phyloP scores from a whole-genome alignment of 768 basidiomycete genomes.

The Neoboletus brunneissimus region DNA sequence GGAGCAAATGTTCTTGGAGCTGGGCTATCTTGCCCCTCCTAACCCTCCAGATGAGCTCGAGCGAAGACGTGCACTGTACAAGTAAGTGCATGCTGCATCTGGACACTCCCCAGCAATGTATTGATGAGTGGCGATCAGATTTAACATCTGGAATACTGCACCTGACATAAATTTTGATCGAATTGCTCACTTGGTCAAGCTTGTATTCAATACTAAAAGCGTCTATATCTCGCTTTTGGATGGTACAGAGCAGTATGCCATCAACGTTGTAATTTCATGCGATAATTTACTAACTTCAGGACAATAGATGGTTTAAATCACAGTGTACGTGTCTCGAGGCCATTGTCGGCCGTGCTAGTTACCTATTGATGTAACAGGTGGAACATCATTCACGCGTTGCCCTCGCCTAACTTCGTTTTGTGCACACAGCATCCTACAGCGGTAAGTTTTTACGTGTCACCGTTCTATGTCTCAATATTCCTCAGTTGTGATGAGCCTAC shows the following conservation, averaged over 20 bases:
- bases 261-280: constrained; percentile 3
- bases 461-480: neutral
- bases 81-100: constrained; percentile 42
- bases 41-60: constrained; percentile 83
- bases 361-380: constrained; percentile 35
- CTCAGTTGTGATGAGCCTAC: constrained; percentile 80
- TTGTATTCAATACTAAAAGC: constrained; percentile 88
- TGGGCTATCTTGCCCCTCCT: constrained; percentile 76
- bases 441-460: constrained; percentile 37
- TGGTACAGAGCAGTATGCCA: constrained; percentile 71
- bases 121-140: constrained; percentile 44
- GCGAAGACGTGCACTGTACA: constrained; percentile 80
- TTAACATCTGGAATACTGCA: constrained; percentile 86
- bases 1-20: constrained; percentile 60
- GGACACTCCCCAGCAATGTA: neutral
- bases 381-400: constrained; percentile 42
- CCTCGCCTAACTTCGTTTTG: constrained; percentile 71
- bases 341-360: neutral
- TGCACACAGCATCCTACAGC: constrained; percentile 78
- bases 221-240: constrained; percentile 85
- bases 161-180: constrained; percentile 90
- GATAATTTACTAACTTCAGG: constrained; percentile 8
- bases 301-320: constrained; percentile 79
- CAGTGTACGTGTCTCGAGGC: constrained; percentile 56
- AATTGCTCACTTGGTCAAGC: constrained; percentile 87